Evolutionary conservation across 768 basidiomycete species (phyloP).

Genomic region (Leucocoprinus leucothites): DNA sequence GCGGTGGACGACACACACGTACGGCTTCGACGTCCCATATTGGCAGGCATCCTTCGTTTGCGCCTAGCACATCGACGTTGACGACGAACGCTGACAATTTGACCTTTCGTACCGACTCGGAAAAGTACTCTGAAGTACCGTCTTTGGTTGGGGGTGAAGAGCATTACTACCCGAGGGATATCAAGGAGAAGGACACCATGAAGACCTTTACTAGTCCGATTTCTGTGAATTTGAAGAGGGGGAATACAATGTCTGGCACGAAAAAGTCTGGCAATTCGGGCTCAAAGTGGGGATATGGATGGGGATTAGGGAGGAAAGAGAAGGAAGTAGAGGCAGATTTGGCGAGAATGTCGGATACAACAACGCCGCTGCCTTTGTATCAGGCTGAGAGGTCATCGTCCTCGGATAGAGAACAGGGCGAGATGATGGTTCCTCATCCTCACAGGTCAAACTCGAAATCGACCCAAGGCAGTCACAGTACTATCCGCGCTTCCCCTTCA

Average conservation of each 20-base stretch:
- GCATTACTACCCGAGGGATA: background rate
- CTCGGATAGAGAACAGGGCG: background rate
- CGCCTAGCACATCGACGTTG: conserved; percentile 41
- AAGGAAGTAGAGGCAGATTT: conserved; percentile 33
- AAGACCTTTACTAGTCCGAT: conserved; percentile 22
- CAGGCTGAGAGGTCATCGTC: conserved; percentile 13
- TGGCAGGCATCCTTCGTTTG: conserved; percentile 31
- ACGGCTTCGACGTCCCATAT: background rate
- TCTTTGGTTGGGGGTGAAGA: conserved; percentile 27
- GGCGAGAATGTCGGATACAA: conserved; percentile 20
- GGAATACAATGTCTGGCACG: conserved; percentile 55
- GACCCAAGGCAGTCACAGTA: conserved; percentile 29
- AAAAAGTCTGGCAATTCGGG: conserved; percentile 43
- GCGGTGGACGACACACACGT: background rate
- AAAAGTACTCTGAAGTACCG: conserved; percentile 51
- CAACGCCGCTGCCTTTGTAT: conserved; percentile 35
- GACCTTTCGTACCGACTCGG: conserved; percentile 59
- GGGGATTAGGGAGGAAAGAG: conserved; percentile 59
- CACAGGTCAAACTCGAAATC: conserved; percentile 23
- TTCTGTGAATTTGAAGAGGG: conserved; percentile 40
- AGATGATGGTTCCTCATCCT: background rate
- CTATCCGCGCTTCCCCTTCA: conserved; percentile 22
- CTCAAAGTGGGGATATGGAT: conserved; percentile 67
- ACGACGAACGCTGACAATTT: conserved; percentile 44
- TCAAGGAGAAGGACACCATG: conserved; percentile 21